Percentiles rank a stretch among this genome's conserved stretches.
phyloP scores from a whole-genome alignment of 345 rosid genomes.

The Lenwebbia sp. region DNA sequence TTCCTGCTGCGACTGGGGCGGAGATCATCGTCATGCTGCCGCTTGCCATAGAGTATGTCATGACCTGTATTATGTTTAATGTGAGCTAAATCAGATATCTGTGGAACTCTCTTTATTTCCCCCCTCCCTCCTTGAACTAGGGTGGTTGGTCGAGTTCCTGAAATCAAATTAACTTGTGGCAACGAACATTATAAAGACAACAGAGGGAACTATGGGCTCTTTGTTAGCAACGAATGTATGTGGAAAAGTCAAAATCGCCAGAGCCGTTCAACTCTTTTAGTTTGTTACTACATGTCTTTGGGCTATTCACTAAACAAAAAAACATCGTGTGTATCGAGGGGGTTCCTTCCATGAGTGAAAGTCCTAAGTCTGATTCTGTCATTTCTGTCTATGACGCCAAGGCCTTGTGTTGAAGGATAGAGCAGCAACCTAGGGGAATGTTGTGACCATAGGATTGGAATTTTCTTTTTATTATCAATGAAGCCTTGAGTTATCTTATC shows the following conservation, averaged over 20 bases:
- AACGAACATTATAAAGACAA: slow-evolving; percentile 1
- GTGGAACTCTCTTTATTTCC: background rate
- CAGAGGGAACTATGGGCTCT: background rate
- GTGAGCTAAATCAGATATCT: background rate
- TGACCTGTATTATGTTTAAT: background rate
- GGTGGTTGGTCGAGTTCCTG: background rate
- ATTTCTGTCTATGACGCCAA: background rate
- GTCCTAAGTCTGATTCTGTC: background rate
- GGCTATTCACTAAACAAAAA: background rate
- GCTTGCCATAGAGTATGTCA: slow-evolving; percentile 32
- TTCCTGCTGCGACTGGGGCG: slow-evolving; percentile 17
- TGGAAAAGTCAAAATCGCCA: background rate
- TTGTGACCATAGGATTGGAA: background rate
- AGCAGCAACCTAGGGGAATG: background rate
- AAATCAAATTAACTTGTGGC: slow-evolving; percentile 1
- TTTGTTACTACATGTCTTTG: background rate
- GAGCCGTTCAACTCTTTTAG: background rate
- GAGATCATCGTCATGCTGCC: slow-evolving; percentile 35
- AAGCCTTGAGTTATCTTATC: background rate
- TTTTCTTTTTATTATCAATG: background rate
- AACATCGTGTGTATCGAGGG: background rate
- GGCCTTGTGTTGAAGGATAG: background rate
- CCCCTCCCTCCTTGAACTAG: background rate
- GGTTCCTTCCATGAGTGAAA: background rate
- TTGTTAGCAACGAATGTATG: slow-evolving; percentile 13